Percentiles rank a stretch among this genome's conserved stretches.
Evolutionary conservation across 2,329 filamentous ascomycete genomes (phyloP).

Genomic region (Fusarium sp.): DNA sequence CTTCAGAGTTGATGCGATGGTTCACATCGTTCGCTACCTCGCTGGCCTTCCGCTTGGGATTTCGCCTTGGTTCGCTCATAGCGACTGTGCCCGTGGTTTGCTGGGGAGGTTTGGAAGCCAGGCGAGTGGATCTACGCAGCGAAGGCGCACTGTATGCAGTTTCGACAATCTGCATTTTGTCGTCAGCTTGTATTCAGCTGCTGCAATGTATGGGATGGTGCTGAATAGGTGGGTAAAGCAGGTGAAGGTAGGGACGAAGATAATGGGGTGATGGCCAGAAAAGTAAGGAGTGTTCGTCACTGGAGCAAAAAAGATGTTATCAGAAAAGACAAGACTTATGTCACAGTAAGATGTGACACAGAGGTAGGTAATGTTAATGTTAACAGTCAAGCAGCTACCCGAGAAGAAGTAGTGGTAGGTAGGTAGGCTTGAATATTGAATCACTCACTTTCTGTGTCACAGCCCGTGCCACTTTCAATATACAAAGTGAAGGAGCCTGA

Average conservation of each 20-base stretch:
- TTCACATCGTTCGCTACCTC: conserved; percentile 49
- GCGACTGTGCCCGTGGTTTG: conserved; percentile 6
- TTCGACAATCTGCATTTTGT: conserved; percentile 11
- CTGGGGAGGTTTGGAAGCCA: conserved; percentile 18
- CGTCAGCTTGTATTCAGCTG: conserved; percentile 20
- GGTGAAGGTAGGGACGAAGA: neutral
- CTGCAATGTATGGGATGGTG: conserved; percentile 4
- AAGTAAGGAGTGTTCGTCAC: neutral
- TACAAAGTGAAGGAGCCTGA: neutral
- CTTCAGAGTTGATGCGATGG: conserved; percentile 49
- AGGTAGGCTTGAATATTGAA: neutral
- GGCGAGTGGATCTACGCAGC: conserved; percentile 41
- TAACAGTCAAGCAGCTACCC: neutral
- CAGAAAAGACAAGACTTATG: neutral
- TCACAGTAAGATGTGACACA: neutral
- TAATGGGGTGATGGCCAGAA: neutral
- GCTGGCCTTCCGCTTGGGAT: conserved; percentile 60
- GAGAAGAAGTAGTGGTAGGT: neutral
- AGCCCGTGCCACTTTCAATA: neutral
- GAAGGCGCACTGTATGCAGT: neutral
- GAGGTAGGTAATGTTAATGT: conserved; percentile 6
- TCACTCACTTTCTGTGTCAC: conserved; percentile 17
- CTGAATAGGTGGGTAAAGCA: neutral
- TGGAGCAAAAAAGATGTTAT: neutral
- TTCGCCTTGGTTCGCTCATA: conserved; percentile 49